phyloP scores from a whole-genome alignment of 305 asterid species.

The Fraxinus platypoda region DNA sequence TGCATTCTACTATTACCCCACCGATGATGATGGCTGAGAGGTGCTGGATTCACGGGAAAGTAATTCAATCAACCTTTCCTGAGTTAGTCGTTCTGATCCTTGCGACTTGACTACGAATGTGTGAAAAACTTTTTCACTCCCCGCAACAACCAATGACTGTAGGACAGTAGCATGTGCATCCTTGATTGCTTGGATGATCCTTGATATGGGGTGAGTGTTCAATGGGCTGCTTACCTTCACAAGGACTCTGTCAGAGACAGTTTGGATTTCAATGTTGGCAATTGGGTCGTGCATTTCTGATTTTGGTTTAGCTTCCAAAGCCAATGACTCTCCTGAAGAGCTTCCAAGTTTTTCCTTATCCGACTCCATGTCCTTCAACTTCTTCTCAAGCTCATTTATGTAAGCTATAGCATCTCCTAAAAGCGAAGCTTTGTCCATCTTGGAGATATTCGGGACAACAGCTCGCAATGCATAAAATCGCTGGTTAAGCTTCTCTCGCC shows the following conservation, averaged over 20 bases:
- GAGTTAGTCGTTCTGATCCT: slow-evolving; percentile 44
- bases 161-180: slow-evolving; percentile 36
- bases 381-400: slow-evolving; percentile 30
- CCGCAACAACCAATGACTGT: slow-evolving; percentile 36
- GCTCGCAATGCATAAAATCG: slow-evolving; percentile 36
- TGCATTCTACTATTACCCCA: slow-evolving; percentile 3
- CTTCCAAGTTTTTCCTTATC: slow-evolving; percentile 22
- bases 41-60: slow-evolving; percentile 34
- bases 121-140: slow-evolving; percentile 42
- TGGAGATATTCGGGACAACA: slow-evolving; percentile 38
- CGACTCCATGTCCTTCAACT: slow-evolving; percentile 23
- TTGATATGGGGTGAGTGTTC: slow-evolving; percentile 42
- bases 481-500: slow-evolving; percentile 38
- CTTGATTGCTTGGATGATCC: slow-evolving; percentile 38
- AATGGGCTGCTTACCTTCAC: slow-evolving; percentile 44
- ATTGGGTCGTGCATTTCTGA: slow-evolving; percentile 23
- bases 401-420: slow-evolving; percentile 39
- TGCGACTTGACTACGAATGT: slow-evolving; percentile 44
- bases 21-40: slow-evolving; percentile 4
- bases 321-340: slow-evolving; percentile 29
- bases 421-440: slow-evolving; percentile 41
- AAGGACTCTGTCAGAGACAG: slow-evolving; percentile 28
- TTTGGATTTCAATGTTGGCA: slow-evolving; percentile 35
- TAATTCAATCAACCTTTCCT: slow-evolving; percentile 42
- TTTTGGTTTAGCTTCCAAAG: slow-evolving; percentile 31